phyloP scores from a whole-genome alignment of 2,329 filamentous ascomycete species.

The Teratosphaeria nubilosa region DNA sequence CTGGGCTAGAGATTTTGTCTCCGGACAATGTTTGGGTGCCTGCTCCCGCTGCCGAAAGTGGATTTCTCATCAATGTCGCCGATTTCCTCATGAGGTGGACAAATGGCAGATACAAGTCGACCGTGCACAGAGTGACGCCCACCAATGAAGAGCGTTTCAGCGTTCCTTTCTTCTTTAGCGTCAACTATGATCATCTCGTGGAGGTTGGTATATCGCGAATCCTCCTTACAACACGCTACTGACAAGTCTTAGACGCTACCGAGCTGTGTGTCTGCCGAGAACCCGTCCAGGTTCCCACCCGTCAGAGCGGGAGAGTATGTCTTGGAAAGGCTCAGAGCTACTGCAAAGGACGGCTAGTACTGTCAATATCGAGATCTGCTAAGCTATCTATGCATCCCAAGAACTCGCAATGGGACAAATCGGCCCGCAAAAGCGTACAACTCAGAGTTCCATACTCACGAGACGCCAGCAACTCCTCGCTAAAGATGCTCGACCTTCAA shows the following conservation, averaged over 20 bases:
- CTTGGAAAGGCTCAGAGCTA: slow-evolving; percentile 22
- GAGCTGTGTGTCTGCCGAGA: slow-evolving; percentile 26
- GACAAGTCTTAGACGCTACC: slow-evolving; percentile 21
- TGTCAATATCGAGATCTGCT: background rate
- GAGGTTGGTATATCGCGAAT: slow-evolving; percentile 14
- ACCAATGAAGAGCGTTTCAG: slow-evolving; percentile 30
- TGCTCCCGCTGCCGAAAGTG: slow-evolving; percentile 34
- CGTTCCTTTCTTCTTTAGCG: slow-evolving; percentile 40
- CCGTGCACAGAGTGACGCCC: slow-evolving; percentile 37
- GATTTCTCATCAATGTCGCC: slow-evolving; percentile 29
- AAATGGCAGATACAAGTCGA: slow-evolving; percentile 35
- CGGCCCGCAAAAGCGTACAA: background rate
- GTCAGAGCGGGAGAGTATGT: slow-evolving; percentile 32
- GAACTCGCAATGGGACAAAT: background rate
- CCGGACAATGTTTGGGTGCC: slow-evolving; percentile 35
- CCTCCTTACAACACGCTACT: background rate
- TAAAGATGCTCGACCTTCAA: background rate
- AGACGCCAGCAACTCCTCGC: background rate
- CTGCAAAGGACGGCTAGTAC: background rate
- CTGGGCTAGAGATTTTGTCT: slow-evolving; percentile 20
- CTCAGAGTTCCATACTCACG: background rate
- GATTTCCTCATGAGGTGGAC: slow-evolving; percentile 43
- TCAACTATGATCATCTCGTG: slow-evolving; percentile 31
- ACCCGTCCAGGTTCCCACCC: slow-evolving; percentile 25
- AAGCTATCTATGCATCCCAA: background rate